These are phyloP conservation scores for Hymenoscyphus scutula DNA, from an alignment of 2,329 filamentous ascomycete genomes.

Conservation along the genomic window DNA sequence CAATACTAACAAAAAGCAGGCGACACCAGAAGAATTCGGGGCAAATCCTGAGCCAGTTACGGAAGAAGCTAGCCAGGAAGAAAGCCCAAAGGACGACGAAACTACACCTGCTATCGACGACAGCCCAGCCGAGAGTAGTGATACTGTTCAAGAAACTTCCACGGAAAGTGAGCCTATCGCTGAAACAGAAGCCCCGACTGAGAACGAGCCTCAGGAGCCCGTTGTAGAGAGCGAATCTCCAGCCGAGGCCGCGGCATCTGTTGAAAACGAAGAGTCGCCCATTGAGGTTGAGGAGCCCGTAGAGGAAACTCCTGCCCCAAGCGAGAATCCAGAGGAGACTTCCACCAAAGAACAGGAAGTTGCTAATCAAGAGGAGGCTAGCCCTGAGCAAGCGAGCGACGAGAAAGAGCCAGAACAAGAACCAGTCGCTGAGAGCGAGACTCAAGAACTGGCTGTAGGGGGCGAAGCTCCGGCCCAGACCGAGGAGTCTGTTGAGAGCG, in stretches of 20 bases:
- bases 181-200: neutral
- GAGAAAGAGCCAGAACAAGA: neutral
- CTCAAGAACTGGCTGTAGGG: neutral
- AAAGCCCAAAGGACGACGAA: neutral
- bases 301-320: neutral
- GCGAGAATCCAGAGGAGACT: neutral
- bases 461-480: neutral
- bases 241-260: neutral
- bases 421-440: neutral
- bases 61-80: slow-evolving; percentile 1
- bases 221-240: neutral
- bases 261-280: neutral
- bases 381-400: neutral
- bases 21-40: neutral
- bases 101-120: slow-evolving; percentile 2
- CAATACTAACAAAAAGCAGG: no score
- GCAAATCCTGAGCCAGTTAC: neutral
- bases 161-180: neutral
- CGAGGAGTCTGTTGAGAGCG: neutral
- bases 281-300: neutral
- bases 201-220: neutral
- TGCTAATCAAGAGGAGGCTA: neutral
- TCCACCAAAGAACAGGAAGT: neutral
- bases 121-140: slow-evolving; percentile 1
- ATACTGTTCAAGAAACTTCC: neutral